Evolutionary conservation across 2,329 filamentous ascomycete species (phyloP), one percentile per base, ranked within the genome.

Genomic region (Cercospora sp.): DNA sequence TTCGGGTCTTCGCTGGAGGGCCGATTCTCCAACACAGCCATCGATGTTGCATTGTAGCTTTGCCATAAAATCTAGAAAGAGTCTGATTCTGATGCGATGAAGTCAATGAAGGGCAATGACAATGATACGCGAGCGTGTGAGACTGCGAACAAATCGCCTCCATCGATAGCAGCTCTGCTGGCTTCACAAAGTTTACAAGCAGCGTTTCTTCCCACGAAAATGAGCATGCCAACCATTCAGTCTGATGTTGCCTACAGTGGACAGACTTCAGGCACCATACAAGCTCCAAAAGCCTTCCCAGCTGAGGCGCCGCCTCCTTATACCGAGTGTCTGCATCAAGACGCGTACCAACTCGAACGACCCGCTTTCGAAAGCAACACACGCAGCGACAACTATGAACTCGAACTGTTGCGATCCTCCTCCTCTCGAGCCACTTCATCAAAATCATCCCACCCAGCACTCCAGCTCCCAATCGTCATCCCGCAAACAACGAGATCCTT

Each of bases 401-500:
- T 48, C 42, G 42, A 20, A 48, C 18, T 16, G 3, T 5, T 48
- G 18, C 42, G 42, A 20, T 20, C 42, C 2, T 18, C 10, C 18
- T 48, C 42, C 42, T 48, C 42, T 12, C 42, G 7, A 10, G 42
- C n/a, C 6, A 48, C 18, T 48, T 20, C 18, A 9, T 18, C 42
- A 12, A 20, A 20, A 1, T 20, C n/a, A 20, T 9, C 5, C 1
- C n/a, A 12, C 5, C 3, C 42, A 12, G 18, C 5, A 20, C 42
- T 48, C n/a, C 7, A 48, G 8, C 8, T 20, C 18, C 66, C 66
- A 18, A 20, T 63, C 2, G 66, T 68, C 20, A 18, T 68, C 4
- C 66, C 66, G 1, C 66, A 68, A 26, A 65, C 63, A 2, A 62
- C 62, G 4, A 62, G 55, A 36, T 33, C 42, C 18, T 58, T 60